Base-by-base conservation (phyloP, 371 early-diverging fungal genomes). In the Circinella umbellata region DNA sequence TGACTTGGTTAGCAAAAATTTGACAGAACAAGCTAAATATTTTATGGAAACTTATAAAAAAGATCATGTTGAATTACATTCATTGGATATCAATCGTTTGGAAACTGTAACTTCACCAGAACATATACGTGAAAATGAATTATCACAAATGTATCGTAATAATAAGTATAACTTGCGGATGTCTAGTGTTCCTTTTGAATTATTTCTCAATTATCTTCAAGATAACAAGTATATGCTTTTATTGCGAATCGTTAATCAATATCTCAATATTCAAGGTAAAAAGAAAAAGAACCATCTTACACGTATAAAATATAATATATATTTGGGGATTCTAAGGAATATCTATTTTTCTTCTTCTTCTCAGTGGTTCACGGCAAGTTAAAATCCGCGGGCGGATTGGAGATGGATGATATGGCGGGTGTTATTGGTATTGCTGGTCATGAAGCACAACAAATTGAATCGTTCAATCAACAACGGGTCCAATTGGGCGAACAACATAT, bases 221-320 rank as follows among this genome's bases (percentile, higher is more conserved):
- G 97, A 97, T 66, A 96, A 95, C 80, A 90, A 93, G 69, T 90
- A 92, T 69, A 89, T 91, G 71, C 87, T 95, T 48, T 78, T 99
- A 67, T 86, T 98, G 72, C 89, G 96, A 68, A 88, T 99, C n/a
- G 90, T 99, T 49, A 99, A 98, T 77, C 95, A 96, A 77, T 91
- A 96, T 73, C 76, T 99, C 47, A 89, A 93, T 71, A 96, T 99
- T 53, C 86, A 94, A 77, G 94, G 88, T 81, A 70, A 54, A n/a
- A 15, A 53, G 42, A 42, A 55, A 18, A 49, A 27, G n/a, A 27
- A 0, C 4, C 20, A 39, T 65, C 2, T 27, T 27, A 27, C 27
- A 27, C 27, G 2, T 27, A 27, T 27, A 27, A 27, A 0, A 27
- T 27, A 27, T 27, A 27, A 27, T 27, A 27, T 27, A 27, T 27